Base-by-base conservation (phyloP, 2,329 filamentous ascomycete genomes). In the Cladophialophora chaetospira region DNA sequence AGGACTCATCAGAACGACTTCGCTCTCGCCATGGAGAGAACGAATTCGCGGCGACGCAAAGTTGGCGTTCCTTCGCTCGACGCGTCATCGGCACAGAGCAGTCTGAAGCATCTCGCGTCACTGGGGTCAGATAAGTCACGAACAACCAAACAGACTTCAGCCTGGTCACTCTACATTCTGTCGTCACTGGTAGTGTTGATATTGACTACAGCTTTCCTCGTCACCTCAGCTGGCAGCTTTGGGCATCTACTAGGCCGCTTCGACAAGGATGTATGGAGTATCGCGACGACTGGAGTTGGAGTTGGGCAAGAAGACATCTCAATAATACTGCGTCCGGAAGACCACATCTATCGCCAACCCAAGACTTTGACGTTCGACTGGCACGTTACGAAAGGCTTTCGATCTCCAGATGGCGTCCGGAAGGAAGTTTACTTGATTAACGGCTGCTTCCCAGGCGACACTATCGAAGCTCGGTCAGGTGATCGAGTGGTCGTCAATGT, bases 371-470 rank as follows among this genome's bases (percentile, higher is more conserved):
- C 66, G 29, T 65, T 72, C 25, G 57, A 70, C 50, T 80, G 76
- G 76, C 72, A 67, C 11, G 69, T 81, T 13, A 77, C 72, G 2
- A 68, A 70, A 15, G 72, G 62, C 1, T 31, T 65, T 25, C 66
- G 70, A n/a, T 69, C 71, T 2, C 77, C 78, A 9, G 79, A 83
- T 63, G 80, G 80, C 0, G 80, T 82, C 1, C 58, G 69, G n/a
- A 81, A 80, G 61, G 61, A 64, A 0, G 71, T 82, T 3, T 79
- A 78, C 26, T 47, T 63, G 8, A 74, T 83, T 56, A 82, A 83
- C 60, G 74, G 74, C 75, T 35, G 23, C 1, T 80, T 80, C 55
- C 78, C 79, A 1, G 79, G 79, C 3, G 79, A 79, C 4, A 78
- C 73, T 0, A 69, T 82, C 23, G 78, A 80, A 65, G 73, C 71